Percentiles rank a stretch among this genome's conserved stretches.
phyloP scores from a whole-genome alignment of 1,284 basidiomycete species.

The Anthracocystis panici-leucophaei region DNA sequence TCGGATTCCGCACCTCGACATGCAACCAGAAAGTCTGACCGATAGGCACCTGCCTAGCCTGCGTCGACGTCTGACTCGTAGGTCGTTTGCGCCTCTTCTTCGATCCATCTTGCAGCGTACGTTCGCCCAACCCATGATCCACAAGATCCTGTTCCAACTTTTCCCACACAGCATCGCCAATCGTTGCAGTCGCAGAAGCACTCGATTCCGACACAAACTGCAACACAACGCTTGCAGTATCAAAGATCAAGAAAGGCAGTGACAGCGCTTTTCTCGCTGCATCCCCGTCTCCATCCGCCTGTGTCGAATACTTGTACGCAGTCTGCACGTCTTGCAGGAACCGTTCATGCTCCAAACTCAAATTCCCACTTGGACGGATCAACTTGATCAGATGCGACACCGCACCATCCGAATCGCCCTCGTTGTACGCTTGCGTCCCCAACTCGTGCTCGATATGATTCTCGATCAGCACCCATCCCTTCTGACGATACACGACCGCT shows the following conservation, averaged over 20 bases:
- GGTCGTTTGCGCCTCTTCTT: constrained; percentile 21
- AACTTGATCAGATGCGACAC: constrained; percentile 71
- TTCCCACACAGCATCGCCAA: constrained; percentile 33
- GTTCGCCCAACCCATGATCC: constrained; percentile 19
- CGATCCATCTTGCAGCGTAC: constrained; percentile 15
- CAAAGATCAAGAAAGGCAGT: constrained; percentile 21
- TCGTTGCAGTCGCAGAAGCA: constrained; percentile 13
- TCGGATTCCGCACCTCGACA: constrained; percentile 71
- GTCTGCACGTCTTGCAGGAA: constrained; percentile 72
- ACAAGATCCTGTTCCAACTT: constrained; percentile 34
- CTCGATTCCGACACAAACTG: constrained; percentile 27
- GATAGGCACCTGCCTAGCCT: constrained; percentile 43
- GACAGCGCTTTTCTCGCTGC: background rate
- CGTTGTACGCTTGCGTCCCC: constrained; percentile 73
- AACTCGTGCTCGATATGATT: constrained; percentile 73
- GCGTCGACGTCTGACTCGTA: constrained; percentile 21
- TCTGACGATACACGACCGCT: constrained; percentile 41
- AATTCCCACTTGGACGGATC: constrained; percentile 33
- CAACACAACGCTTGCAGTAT: constrained; percentile 17
- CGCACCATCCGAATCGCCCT: constrained; percentile 71
- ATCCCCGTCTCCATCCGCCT: background rate
- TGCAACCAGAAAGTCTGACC: constrained; percentile 70
- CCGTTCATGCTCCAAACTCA: constrained; percentile 66
- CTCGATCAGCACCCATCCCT: constrained; percentile 71
- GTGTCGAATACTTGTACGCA: constrained; percentile 70